Conservation (phyloP, 140 eudicot species). For the Anethum foeniculum region DNA sequence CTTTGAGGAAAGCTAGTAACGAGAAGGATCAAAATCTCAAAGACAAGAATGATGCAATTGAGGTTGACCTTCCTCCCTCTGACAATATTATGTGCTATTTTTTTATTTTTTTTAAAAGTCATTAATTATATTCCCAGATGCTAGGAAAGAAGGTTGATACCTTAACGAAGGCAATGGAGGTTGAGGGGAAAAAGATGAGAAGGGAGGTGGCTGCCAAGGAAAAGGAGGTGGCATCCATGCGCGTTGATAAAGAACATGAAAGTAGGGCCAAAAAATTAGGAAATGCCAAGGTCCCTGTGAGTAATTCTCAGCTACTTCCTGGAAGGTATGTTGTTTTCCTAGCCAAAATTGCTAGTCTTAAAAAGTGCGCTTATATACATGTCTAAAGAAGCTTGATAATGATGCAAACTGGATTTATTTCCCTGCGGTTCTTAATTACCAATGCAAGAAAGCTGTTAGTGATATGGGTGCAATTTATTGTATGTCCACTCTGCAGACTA, state of each 20-base stretch:
- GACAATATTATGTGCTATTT: neutral
- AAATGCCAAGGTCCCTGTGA: neutral
- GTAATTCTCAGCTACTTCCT: neutral
- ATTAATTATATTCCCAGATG: slow-evolving; percentile 36
- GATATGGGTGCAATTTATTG: neutral
- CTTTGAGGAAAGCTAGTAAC: slow-evolving; percentile 61
- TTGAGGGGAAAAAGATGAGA: slow-evolving; percentile 78
- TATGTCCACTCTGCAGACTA: neutral
- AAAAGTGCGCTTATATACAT: neutral
- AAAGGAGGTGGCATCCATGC: slow-evolving; percentile 69
- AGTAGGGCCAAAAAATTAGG: neutral
- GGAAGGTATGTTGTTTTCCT: neutral
- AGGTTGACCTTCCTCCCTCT: slow-evolving; percentile 35
- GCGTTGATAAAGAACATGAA: slow-evolving; percentile 54
- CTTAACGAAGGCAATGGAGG: slow-evolving; percentile 71
- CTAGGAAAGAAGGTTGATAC: slow-evolving; percentile 82
- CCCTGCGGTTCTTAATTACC: neutral
- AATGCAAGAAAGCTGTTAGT: neutral
- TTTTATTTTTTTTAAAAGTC: neutral
- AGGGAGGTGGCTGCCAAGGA: slow-evolving; percentile 78
- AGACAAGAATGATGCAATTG: slow-evolving; percentile 71
- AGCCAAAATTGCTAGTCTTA: neutral
- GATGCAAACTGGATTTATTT: neutral
- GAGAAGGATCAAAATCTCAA: slow-evolving; percentile 68
- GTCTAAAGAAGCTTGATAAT: neutral